A percentile compares a stretch with the other conserved stretches of the same genome.
Conservation (phyloP, 768 basidiomycete species). For the Lentinula lateritia region DNA sequence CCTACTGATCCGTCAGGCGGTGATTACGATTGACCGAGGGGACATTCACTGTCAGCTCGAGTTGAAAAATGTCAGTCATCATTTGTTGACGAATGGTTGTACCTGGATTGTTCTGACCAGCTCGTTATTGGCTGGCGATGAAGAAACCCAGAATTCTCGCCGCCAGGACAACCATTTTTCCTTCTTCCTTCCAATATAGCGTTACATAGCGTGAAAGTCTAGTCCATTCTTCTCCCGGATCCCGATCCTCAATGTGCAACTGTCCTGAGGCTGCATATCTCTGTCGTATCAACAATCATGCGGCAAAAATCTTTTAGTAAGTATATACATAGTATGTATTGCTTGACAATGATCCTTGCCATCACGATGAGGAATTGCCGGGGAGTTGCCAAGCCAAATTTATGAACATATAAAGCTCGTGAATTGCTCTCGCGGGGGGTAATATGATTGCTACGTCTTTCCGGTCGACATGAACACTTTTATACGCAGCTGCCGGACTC, state of each 20-base stretch:
- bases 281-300: too few species aligned
- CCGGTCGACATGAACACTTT: not conserved
- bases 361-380: not conserved
- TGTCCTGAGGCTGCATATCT: too few species aligned
- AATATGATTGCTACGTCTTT: not conserved
- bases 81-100: not conserved
- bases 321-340: too few species aligned
- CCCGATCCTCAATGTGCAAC: too few species aligned
- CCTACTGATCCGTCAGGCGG: constrained; percentile 8
- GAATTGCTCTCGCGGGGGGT: not conserved
- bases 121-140: too few species aligned
- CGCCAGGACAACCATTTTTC: not conserved
- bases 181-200: not conserved
- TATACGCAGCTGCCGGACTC: not conserved
- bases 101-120: too few species aligned
- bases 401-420: not conserved
- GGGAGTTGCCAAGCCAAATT: not conserved
- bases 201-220: not conserved
- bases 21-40: constrained; percentile 12
- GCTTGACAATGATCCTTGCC: too few species aligned
- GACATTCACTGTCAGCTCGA: not conserved
- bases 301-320: too few species aligned
- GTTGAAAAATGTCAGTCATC: not conserved
- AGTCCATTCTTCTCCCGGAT: too few species aligned
- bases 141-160: not conserved